These are phyloP conservation scores for Triticum dicoccoides DNA, from an alignment of 176 grass and related monocot species.

Conservation along the genomic window DNA sequence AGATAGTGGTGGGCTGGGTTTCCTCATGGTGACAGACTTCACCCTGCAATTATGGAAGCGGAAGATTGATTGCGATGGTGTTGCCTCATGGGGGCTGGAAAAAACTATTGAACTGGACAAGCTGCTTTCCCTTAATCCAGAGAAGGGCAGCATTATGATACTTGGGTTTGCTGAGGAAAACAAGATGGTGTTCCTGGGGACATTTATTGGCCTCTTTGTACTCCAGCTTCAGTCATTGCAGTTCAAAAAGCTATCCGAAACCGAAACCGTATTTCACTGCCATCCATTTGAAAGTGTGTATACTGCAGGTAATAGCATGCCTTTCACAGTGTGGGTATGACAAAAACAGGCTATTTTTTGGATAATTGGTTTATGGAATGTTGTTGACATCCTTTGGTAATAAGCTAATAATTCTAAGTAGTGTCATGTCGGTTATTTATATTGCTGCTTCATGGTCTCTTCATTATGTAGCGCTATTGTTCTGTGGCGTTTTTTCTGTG, in stretches of 20 bases:
- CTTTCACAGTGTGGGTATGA: neutral
- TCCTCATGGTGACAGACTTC: neutral
- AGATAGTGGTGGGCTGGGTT: neutral
- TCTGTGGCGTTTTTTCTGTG: neutral
- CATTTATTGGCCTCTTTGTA: neutral
- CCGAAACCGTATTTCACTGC: neutral
- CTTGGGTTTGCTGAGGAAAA: neutral
- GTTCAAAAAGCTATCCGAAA: neutral
- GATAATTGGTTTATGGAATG: neutral
- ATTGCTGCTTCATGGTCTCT: neutral
- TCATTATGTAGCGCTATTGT: neutral
- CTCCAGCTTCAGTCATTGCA: neutral
- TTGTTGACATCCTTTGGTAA: neutral
- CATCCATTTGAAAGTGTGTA: neutral
- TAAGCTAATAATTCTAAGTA: neutral
- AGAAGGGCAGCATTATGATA: neutral
- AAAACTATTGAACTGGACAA: neutral
- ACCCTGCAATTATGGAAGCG: neutral
- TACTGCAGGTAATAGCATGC: neutral
- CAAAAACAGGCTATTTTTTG: neutral
- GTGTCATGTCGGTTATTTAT: neutral
- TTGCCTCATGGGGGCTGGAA: neutral
- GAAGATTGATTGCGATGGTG: neutral
- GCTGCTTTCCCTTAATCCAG: neutral
- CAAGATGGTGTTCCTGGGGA: neutral